These are phyloP conservation scores for Citrus unshiu DNA, from an alignment of 345 rosid species.

Conservation along the genomic window DNA sequence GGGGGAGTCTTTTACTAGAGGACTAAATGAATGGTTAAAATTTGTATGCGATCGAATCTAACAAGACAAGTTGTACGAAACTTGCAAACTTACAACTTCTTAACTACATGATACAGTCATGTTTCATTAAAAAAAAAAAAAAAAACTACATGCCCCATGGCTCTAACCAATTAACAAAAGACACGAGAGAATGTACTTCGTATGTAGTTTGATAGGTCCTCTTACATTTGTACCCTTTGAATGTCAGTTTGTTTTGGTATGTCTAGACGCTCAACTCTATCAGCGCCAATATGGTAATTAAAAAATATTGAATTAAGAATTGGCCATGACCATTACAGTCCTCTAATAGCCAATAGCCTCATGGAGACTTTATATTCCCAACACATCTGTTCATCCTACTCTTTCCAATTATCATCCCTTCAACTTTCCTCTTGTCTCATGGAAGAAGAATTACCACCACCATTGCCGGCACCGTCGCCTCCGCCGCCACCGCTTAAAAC, in stretches of 20 bases:
- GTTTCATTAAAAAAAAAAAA: too few species aligned
- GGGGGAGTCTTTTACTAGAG: too few species aligned
- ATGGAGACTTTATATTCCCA: slow-evolving; percentile 12
- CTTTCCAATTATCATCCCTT: slow-evolving; percentile 12
- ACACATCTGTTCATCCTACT: slow-evolving; percentile 1
- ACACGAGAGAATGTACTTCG: not conserved
- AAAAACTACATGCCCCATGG: not conserved
- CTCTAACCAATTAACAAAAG: not conserved
- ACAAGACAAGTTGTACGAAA: too few species aligned
- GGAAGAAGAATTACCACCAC: slow-evolving; percentile 33
- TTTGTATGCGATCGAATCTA: too few species aligned
- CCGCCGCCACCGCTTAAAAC: slow-evolving; percentile 31
- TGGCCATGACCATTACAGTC: slow-evolving; percentile 7
- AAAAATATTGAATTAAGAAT: not conserved
- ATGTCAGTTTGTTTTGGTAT: not conserved
- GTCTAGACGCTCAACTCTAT: not conserved
- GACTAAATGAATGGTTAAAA: too few species aligned
- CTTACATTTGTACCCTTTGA: not conserved
- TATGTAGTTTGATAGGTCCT: not conserved
- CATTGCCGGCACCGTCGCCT: slow-evolving; percentile 20
- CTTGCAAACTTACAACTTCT: too few species aligned
- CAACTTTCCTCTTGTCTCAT: slow-evolving; percentile 30
- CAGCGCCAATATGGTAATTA: not conserved
- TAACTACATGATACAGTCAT: too few species aligned
- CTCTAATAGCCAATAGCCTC: not conserved